Percentiles rank a stretch among this genome's conserved stretches.
phyloP scores from a whole-genome alignment of 495 filamentous ascomycete species.

The Penicillium daleae region DNA sequence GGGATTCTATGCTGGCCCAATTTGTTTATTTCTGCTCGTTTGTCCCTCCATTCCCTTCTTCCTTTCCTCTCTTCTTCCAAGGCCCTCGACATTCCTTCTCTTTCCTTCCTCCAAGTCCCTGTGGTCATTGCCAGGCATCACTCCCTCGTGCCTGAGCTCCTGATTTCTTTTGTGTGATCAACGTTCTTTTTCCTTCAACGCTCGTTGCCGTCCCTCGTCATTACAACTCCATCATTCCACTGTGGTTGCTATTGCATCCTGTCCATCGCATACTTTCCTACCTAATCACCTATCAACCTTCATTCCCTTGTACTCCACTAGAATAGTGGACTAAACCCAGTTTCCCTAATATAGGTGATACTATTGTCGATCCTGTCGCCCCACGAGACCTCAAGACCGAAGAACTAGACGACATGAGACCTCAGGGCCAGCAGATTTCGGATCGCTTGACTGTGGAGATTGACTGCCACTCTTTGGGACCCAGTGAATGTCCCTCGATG shows the following conservation, averaged over 20 bases:
- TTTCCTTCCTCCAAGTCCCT: constrained; percentile 24
- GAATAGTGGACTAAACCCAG: constrained; percentile 22
- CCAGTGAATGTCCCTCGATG: constrained; percentile 53
- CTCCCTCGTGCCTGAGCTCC: constrained; percentile 10
- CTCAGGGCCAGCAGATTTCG: constrained; percentile 42
- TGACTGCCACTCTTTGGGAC: constrained; percentile 47
- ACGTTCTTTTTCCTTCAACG: not conserved
- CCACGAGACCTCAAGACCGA: constrained; percentile 32
- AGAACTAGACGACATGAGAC: constrained; percentile 46
- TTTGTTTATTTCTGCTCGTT: constrained; percentile 50
- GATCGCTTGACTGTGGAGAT: constrained; percentile 51
- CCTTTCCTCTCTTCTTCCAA: constrained; percentile 13
- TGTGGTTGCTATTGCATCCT: not conserved
- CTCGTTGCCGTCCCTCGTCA: constrained; percentile 12
- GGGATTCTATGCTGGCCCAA: constrained; percentile 39
- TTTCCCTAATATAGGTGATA: constrained; percentile 33
- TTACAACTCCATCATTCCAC: constrained; percentile 7
- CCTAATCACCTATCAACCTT: constrained; percentile 4
- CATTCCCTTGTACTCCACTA: constrained; percentile 12
- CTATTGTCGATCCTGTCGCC: constrained; percentile 28
- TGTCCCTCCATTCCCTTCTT: constrained; percentile 34
- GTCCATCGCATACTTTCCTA: constrained; percentile 2
- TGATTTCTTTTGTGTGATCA: constrained; percentile 1
- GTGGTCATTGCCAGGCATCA: constrained; percentile 15
- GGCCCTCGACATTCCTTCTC: constrained; percentile 31